Conservation (phyloP, 75 land plant genomes). For the Selaginella tamariscina region DNA sequence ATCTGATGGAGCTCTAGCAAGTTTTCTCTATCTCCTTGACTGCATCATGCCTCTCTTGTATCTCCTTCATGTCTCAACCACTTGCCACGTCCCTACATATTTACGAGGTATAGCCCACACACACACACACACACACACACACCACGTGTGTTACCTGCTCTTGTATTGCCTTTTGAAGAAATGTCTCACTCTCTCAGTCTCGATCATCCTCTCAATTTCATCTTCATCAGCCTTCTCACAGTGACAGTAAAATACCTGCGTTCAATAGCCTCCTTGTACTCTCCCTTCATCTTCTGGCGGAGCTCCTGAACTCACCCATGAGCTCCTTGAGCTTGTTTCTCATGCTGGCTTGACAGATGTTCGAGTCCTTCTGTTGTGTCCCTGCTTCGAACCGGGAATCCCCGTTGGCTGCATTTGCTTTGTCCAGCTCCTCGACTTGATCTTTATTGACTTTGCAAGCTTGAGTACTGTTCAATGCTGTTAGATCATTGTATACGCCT, state of each 20-base stretch:
- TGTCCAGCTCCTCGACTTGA: conserved; percentile 35
- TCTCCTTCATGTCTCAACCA: conserved; percentile 20
- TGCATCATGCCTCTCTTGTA: conserved; percentile 35
- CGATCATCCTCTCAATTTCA: conserved; percentile 32
- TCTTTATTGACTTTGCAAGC: conserved; percentile 33
- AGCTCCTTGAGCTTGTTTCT: conserved; percentile 47
- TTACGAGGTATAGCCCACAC: too few species aligned
- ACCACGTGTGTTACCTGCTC: too few species aligned
- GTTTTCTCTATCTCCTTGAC: conserved; percentile 30
- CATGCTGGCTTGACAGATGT: conserved; percentile 30
- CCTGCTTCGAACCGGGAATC: conserved; percentile 34
- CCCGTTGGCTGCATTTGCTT: conserved; percentile 26
- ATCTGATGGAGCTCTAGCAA: conserved; percentile 40
- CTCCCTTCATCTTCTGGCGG: conserved; percentile 34
- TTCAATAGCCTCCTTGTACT: conserved; percentile 55
- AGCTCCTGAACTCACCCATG: conserved; percentile 55
- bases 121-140: too few species aligned
- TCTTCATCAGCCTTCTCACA: conserved; percentile 42
- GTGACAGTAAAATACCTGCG: conserved; percentile 42
- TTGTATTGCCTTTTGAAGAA: conserved; percentile 8
- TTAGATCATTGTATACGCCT: too few species aligned
- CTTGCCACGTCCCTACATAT: not conserved
- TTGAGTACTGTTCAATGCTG: too few species aligned
- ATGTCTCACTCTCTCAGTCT: conserved; percentile 26
- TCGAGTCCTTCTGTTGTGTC: conserved; percentile 27